Evolutionary conservation across 179 eudicot species (phyloP).

Genomic region (Heliamphora pulchella): DNA sequence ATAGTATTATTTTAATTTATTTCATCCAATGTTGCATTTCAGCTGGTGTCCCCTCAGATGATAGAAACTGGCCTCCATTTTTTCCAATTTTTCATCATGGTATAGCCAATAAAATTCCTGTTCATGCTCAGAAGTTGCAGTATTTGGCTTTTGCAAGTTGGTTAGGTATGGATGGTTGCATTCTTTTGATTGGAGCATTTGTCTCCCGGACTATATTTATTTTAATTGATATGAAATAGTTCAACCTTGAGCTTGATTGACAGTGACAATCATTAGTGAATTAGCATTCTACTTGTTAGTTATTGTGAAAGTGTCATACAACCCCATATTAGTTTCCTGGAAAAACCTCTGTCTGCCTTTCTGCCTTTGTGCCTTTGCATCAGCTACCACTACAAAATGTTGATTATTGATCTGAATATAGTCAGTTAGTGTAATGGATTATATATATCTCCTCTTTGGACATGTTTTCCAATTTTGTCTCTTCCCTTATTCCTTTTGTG

Average conservation of each 20-base stretch:
- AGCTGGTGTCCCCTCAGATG: conserved; percentile 57
- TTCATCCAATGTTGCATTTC: conserved; percentile 17
- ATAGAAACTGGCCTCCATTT: conserved; percentile 88
- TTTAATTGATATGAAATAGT: background rate
- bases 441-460: background rate
- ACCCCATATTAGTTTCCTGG: background rate
- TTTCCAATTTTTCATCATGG: conserved; percentile 90
- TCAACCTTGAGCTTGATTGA: background rate
- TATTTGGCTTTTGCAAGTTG: conserved; percentile 95
- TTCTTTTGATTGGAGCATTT: background rate
- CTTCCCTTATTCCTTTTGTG: background rate
- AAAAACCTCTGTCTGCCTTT: background rate
- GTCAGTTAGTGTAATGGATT: background rate
- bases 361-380: background rate
- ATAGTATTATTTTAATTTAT: conserved; percentile 9
- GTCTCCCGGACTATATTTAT: background rate
- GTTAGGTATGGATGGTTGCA: conserved; percentile 52
- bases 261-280: background rate
- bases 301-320: background rate
- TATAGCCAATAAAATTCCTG: conserved; percentile 85
- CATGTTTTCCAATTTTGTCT: background rate
- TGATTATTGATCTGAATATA: background rate
- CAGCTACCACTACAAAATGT: background rate
- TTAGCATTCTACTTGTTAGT: background rate
- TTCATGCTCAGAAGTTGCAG: conserved; percentile 89